Base-by-base conservation (phyloP, 2,329 filamentous ascomycete genomes). In the Zasmidium citrigriseum region DNA sequence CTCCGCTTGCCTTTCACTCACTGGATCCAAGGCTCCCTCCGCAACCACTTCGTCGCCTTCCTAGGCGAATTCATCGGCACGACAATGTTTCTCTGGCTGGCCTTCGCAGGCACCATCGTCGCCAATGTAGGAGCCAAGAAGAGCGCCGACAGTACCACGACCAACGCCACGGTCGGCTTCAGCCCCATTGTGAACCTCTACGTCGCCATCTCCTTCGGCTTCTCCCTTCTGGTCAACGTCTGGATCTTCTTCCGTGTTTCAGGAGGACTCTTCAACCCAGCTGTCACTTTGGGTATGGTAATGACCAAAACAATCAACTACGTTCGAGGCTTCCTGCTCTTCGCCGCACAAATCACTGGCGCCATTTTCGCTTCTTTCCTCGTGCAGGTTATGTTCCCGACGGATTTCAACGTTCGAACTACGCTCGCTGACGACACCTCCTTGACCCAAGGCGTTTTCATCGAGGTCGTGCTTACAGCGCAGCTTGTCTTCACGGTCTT, bases 401-500 rank as follows among this genome's bases (percentile, higher is more conserved):
- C 68, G 3, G 50, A 64, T 24, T 67, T 72, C 50, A 66, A 57
- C 4, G 63, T 64, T 1, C 65, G 67, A 29, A 73, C 71, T 5
- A 61, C 62, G 4, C 55, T 74, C 3, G 63, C 63, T 3, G 58
- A 65, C 9, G 64, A 63, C 9, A 65, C 68, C 41, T 67, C 55
- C 23, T 23, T 65, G 1, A 68, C 66, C 4, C 70, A 70, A 34
- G 72, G 72, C 10, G 55, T 72, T 2, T 73, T 74, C 56, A 59
- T 75, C 23, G 75, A 77, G 64, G 74, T 75, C 70, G 67, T 76
- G 49, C 59, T 75, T 38, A 77, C 75, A 2, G 72, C 71, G 14
- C 63, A 75, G 58, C 70, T 77, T 14, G 71, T 76, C 59, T 74
- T 77, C 56, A 72, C 73, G 12, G 73, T 77, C 59, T 70, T 77